Conservation (phyloP, 2,329 filamentous ascomycete genomes). For the Xylariaceae sp. region DNA sequence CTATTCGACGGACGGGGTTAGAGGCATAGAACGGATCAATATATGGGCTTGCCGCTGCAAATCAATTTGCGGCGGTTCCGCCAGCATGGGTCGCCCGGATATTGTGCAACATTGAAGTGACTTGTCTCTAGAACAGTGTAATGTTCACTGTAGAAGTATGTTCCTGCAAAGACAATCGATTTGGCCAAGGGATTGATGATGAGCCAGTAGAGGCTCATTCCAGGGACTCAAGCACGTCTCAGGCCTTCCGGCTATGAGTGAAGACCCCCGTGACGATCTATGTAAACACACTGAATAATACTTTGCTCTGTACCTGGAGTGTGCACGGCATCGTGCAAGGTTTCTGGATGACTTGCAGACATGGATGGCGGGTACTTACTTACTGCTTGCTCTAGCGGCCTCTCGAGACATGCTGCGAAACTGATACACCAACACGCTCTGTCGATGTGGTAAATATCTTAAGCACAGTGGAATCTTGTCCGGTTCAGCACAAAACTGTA, state of each 20-base stretch:
- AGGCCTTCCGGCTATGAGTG: conserved; percentile 2
- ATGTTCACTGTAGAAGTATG: not conserved
- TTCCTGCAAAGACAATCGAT: not conserved
- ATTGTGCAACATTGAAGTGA: conserved; percentile 18
- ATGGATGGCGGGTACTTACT: conserved; percentile 4
- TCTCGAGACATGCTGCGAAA: not conserved
- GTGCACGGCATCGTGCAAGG: not conserved
- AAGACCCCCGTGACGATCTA: conserved; percentile 19
- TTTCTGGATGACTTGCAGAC: conserved; percentile 4
- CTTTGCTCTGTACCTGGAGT: not conserved
- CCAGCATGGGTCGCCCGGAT: conserved; percentile 21
- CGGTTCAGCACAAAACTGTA: not conserved
- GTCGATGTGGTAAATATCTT: not conserved
- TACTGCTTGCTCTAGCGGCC: not conserved
- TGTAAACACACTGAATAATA: conserved; percentile 3
- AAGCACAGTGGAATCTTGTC: no score
- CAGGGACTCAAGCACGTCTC: not conserved
- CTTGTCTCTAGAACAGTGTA: conserved; percentile 6
- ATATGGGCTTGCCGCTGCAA: conserved; percentile 6
- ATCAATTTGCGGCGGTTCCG: conserved; percentile 15
- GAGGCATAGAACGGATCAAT: conserved; percentile 7
- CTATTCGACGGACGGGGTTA: conserved; percentile 11
- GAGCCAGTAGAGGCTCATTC: not conserved
- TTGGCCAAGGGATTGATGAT: not conserved
- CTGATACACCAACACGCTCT: not conserved